These are phyloP conservation scores for Chaetomium fimeti DNA, from an alignment of 495 filamentous ascomycete species.

Conservation along the genomic window DNA sequence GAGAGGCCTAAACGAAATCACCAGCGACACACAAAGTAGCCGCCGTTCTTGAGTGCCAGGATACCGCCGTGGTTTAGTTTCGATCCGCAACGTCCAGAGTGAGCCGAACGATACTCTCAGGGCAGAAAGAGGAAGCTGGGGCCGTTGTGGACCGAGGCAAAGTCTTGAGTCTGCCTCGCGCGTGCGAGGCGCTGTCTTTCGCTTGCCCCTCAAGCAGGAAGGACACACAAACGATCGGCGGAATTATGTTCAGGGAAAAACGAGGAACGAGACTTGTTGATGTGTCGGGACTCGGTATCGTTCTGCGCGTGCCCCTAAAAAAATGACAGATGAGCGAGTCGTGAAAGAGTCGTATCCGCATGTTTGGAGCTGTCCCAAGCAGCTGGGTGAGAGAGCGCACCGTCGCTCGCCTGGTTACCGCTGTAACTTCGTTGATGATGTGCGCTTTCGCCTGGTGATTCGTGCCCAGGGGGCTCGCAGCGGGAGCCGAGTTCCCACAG, in stretches of 20 bases:
- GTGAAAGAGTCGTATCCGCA: not conserved
- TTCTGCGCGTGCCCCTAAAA: not conserved
- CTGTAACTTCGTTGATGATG: conserved; percentile 7
- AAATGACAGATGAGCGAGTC: not conserved
- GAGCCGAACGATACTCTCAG: conserved; percentile 3
- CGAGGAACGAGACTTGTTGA: not conserved
- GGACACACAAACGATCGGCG: conserved; percentile 27
- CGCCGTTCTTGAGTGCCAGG: conserved; percentile 10
- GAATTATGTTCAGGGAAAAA: not conserved
- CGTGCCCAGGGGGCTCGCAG: not conserved
- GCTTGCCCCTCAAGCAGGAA: conserved; percentile 29
- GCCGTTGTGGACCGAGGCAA: conserved; percentile 25
- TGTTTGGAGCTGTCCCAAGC: not conserved
- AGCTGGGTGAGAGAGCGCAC: not conserved
- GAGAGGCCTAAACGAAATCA: conserved; percentile 33
- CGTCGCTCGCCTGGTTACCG: not conserved
- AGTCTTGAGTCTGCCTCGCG: conserved; percentile 9
- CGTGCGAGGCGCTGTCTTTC: conserved; percentile 19
- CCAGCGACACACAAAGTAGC: conserved; percentile 21
- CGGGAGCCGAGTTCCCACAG: conserved; percentile 10
- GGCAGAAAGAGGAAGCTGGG: conserved; percentile 20
- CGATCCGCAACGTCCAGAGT: conserved; percentile 13
- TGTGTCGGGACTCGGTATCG: not conserved
- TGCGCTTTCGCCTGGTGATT: not conserved
- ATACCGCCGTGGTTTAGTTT: conserved; percentile 5